phyloP scores from a whole-genome alignment of 2,329 filamentous ascomycete species.

The Lecanicillium sp. region DNA sequence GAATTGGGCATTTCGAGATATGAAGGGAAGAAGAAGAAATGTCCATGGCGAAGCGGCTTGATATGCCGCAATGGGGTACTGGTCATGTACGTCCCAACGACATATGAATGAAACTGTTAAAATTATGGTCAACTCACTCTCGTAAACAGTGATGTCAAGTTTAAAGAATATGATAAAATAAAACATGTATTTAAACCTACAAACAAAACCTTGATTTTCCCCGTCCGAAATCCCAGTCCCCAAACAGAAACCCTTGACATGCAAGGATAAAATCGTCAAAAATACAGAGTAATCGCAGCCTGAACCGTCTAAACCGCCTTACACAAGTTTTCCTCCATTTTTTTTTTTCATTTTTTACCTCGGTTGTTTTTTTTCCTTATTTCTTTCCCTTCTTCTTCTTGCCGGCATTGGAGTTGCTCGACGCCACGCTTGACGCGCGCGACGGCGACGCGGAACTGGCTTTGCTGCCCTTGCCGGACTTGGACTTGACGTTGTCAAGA shows the following conservation, averaged over 20 bases:
- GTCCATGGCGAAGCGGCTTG: not conserved
- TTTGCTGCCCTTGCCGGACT: slow-evolving; percentile 63
- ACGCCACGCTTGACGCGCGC: slow-evolving; percentile 81
- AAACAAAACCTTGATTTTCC: too few relatives aligned
- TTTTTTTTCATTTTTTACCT: not conserved
- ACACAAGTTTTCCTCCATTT: too few relatives aligned
- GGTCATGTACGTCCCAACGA: slow-evolving; percentile 4
- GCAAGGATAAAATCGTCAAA: too few relatives aligned
- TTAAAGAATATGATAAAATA: not conserved
- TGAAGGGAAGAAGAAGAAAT: not conserved
- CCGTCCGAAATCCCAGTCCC: too few relatives aligned
- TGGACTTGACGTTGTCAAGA: slow-evolving; percentile 82
- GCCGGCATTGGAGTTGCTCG: slow-evolving; percentile 49
- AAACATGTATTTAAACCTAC: too few relatives aligned
- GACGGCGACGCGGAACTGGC: slow-evolving; percentile 71
- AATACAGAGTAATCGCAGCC: too few relatives aligned
- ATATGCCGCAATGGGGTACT: not conserved
- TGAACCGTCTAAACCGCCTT: too few relatives aligned
- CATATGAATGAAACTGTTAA: slow-evolving; percentile 1
- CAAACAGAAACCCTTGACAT: too few relatives aligned
- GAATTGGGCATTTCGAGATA: not conserved
- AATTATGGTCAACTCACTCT: too few relatives aligned
- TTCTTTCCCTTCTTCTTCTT: slow-evolving; percentile 14
- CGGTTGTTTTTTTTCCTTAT: not conserved
- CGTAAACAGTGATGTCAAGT: too few relatives aligned